Conservation (phyloP, 192 early-diverging fungal genomes). For the Mortierella hygrophila region DNA sequence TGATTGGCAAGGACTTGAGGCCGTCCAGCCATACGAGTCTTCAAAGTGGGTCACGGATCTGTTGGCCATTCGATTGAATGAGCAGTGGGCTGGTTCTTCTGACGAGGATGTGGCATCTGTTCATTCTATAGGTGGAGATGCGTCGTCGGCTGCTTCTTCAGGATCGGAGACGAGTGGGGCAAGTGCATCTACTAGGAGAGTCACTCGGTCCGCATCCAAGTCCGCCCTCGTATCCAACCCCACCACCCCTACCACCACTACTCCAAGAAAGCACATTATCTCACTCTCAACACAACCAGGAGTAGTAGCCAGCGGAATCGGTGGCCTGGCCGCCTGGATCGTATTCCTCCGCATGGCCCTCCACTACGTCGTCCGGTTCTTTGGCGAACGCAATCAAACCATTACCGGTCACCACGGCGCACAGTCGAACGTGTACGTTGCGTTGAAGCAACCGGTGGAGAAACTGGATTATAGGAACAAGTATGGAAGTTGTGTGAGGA, state of each 20-base stretch:
- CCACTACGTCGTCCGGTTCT: constrained; percentile 46
- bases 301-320: constrained; percentile 66
- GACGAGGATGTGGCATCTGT: neutral
- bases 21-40: constrained; percentile 63
- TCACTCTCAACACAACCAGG: constrained; percentile 68
- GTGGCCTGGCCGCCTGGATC: constrained; percentile 58
- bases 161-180: constrained; percentile 6
- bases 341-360: constrained; percentile 28
- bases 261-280: constrained; percentile 38
- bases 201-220: constrained; percentile 33
- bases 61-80: constrained; percentile 55
- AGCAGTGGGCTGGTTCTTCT: constrained; percentile 27
- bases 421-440: constrained; percentile 60
- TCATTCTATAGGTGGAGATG: neutral
- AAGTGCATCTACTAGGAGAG: neutral
- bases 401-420: constrained; percentile 64
- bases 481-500: constrained; percentile 39
- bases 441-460: constrained; percentile 34
- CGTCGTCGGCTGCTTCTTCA: neutral
- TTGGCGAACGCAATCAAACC: constrained; percentile 61
- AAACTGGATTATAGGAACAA: constrained; percentile 38
- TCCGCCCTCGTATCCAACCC: neutral
- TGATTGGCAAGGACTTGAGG: constrained; percentile 66
- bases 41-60: constrained; percentile 69
- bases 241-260: neutral